A percentile compares a stretch with the other conserved stretches of the same genome.
phyloP scores from a whole-genome alignment of 768 basidiomycete genomes.

The Phanerodontia chrysosporium region DNA sequence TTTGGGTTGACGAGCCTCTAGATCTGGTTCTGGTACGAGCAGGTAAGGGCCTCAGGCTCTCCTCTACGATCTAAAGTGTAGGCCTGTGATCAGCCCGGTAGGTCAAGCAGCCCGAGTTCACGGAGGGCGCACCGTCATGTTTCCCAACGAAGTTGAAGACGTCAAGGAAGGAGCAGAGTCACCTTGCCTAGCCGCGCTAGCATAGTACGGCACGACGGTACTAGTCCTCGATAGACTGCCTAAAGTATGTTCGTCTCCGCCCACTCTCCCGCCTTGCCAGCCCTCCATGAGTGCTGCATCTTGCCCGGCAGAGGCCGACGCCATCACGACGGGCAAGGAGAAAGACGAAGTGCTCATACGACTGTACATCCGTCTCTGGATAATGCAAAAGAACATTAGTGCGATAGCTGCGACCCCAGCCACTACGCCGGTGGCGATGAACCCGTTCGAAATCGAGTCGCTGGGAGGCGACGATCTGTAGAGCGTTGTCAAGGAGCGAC shows the following conservation, averaged over 20 bases:
- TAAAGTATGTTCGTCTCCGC: neutral
- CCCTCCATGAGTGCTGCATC: neutral
- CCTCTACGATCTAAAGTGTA: too few relatives aligned
- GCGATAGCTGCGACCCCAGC: neutral
- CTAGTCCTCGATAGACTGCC: neutral
- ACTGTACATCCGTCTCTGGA: neutral
- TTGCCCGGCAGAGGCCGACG: neutral
- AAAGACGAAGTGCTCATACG: neutral
- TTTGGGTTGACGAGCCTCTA: too few relatives aligned
- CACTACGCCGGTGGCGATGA: neutral
- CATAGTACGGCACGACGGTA: neutral
- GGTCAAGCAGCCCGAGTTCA: too few relatives aligned
- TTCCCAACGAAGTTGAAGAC: too few relatives aligned
- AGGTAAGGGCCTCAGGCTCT: too few relatives aligned
- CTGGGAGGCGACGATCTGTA: neutral
- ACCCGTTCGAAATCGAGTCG: neutral
- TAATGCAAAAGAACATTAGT: neutral
- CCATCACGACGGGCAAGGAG: neutral
- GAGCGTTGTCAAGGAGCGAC: neutral
- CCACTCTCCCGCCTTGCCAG: neutral
- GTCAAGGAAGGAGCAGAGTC: too few relatives aligned
- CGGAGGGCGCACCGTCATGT: too few relatives aligned
- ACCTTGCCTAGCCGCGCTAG: neutral
- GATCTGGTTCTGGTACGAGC: too few relatives aligned
- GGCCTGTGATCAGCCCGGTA: too few relatives aligned